phyloP scores from a whole-genome alignment of 1,139 yeast genomes.

The Hyphopichia pseudoburtonii region DNA sequence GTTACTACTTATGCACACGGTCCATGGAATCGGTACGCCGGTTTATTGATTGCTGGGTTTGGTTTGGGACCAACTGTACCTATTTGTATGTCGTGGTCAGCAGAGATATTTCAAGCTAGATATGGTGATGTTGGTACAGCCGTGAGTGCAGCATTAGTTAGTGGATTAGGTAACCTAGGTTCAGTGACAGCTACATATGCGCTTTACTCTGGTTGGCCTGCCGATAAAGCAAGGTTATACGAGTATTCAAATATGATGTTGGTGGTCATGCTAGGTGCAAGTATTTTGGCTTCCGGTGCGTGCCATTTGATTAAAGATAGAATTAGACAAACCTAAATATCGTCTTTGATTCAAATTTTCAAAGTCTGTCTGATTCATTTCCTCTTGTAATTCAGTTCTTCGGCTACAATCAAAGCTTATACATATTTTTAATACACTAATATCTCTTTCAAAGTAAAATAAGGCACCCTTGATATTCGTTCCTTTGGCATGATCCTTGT shows the following conservation, averaged over 20 bases:
- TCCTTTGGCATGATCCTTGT: too few relatives aligned
- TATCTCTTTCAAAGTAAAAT: background rate
- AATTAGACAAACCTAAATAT: constrained; percentile 7
- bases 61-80: constrained; percentile 93
- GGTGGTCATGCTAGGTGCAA: constrained; percentile 71
- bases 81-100: constrained; percentile 82
- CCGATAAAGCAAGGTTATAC: constrained; percentile 60
- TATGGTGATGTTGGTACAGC: constrained; percentile 89
- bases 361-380: background rate
- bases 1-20: constrained; percentile 76
- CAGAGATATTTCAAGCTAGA: constrained; percentile 67
- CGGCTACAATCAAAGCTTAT: background rate
- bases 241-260: constrained; percentile 81
- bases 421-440: background rate
- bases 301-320: constrained; percentile 31
- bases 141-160: constrained; percentile 76
- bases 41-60: constrained; percentile 76
- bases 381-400: background rate
- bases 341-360: too few relatives aligned
- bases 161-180: constrained; percentile 85
- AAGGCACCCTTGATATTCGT: too few relatives aligned
- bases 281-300: constrained; percentile 52
- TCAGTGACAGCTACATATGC: constrained; percentile 86
- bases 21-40: constrained; percentile 77
- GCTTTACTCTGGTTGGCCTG: constrained; percentile 84